Base-by-base conservation (phyloP, 177 flowering plant genomes). In the Vitis hybrid region DNA sequence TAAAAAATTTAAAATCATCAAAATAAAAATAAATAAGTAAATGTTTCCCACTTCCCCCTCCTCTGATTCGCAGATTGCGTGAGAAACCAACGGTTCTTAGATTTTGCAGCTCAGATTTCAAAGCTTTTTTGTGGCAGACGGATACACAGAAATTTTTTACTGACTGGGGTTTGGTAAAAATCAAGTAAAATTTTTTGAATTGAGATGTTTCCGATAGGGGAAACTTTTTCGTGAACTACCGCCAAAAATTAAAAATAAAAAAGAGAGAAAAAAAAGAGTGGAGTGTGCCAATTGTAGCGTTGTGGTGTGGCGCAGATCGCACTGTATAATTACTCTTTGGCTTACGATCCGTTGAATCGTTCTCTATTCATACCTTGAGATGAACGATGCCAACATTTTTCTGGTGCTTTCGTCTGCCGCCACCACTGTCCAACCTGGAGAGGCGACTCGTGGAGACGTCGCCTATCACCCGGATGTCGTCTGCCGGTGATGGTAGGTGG, bases 401-500 rank as follows among this genome's bases (percentile, higher is more conserved):
- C 64, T 78, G 83, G 20, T 71, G 80, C 76, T 81, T 86, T 57
- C 84, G 65, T 64, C 81, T 66, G 48, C 82, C 66, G 11, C 82
- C 55, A 10, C 79, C 71, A 60, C 86, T 71, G 74, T 84, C 81
- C 57, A 76, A 56, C 60, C 84, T 77, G 63, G 81, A 62, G 13
- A 75, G 69, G 11, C 80, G 73, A 66, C 60, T 57, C 64, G 77
- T 60, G 13, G 86, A 63, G n/a, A 72, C 77, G 7, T 85, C 86
- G n/a, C 98, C 98, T 81, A 93, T 93, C 52, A 90, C 65, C 45
- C 82, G 77, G 51, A 90, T 84, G 51, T 87, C 90, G 29, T 80
- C 85, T 45, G 62, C 53, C 50, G 78, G 68, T 26, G 75, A 29
- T 15, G 72, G 51, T 1, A 72, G 71, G 39, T 69, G 71, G 3